Evolutionary conservation across 352 stramenopile genomes (phyloP).

Genomic region (Globisporangium mamillatum): DNA sequence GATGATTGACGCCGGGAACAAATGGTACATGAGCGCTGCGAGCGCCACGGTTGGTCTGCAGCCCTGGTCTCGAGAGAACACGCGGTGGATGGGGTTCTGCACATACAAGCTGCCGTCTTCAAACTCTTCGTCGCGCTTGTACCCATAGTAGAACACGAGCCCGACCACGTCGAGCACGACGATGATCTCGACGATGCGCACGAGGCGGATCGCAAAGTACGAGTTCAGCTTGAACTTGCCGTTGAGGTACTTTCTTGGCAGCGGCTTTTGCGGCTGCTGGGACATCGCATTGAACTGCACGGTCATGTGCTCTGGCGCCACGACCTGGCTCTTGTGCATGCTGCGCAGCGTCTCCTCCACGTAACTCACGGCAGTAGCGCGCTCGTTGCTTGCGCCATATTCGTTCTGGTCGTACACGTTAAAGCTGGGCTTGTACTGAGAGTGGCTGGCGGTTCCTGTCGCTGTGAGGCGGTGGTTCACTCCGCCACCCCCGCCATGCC

Average conservation of each 20-base stretch:
- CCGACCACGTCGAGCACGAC: slow-evolving; percentile 50
- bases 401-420: slow-evolving; percentile 4
- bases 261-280: slow-evolving; percentile 15
- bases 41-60: slow-evolving; percentile 55
- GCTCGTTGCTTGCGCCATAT: slow-evolving; percentile 7
- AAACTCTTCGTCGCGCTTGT: slow-evolving; percentile 29
- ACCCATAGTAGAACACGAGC: slow-evolving; percentile 63
- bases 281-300: slow-evolving; percentile 37
- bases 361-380: slow-evolving; percentile 15
- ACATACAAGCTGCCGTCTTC: slow-evolving; percentile 42
- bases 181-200: slow-evolving; percentile 62
- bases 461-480: neutral
- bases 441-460: neutral
- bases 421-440: slow-evolving; percentile 5
- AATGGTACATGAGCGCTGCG: slow-evolving; percentile 64
- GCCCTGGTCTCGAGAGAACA: slow-evolving; percentile 38
- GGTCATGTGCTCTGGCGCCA: slow-evolving; percentile 17
- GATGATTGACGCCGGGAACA: slow-evolving; percentile 59
- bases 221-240: slow-evolving; percentile 74
- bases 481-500: neutral
- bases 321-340: slow-evolving; percentile 14
- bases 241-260: slow-evolving; percentile 46
- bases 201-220: slow-evolving; percentile 69
- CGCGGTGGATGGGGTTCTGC: slow-evolving; percentile 31
- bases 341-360: slow-evolving; percentile 16